These are phyloP conservation scores for Rhizopus arrhizus DNA, from an alignment of 371 early-diverging fungal species.

Conservation along the genomic window DNA sequence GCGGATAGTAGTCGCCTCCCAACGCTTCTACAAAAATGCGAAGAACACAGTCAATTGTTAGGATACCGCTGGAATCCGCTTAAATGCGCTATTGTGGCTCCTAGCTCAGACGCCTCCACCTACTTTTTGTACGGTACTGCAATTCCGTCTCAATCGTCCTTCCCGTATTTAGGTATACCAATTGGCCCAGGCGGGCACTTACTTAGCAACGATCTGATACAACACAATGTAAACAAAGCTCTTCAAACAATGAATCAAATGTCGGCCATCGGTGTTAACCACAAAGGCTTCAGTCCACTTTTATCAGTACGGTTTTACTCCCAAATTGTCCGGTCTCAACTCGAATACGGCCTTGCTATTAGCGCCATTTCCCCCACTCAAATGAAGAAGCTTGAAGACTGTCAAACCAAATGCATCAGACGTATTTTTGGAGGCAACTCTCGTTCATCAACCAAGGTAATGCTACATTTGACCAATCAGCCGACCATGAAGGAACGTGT, in stretches of 20 bases:
- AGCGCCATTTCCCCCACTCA: neutral
- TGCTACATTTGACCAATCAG: constrained; percentile 14
- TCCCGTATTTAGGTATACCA: constrained; percentile 4
- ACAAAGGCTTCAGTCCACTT: constrained; percentile 36
- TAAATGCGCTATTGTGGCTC: constrained; percentile 18
- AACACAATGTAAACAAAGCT: constrained; percentile 8
- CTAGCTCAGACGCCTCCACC: neutral
- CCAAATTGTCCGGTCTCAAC: constrained; percentile 13
- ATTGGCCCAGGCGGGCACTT: neutral
- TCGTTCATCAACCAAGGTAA: constrained; percentile 4
- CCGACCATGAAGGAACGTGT: constrained; percentile 6
- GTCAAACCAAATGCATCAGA: constrained; percentile 8
- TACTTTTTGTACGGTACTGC: neutral
- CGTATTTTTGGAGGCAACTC: neutral
- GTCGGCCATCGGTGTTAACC: neutral
- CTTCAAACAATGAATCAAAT: neutral
- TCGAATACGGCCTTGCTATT: constrained; percentile 22
- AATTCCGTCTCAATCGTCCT: neutral
- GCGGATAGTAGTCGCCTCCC: neutral
- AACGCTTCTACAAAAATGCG: neutral
- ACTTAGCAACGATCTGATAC: neutral
- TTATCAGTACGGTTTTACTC: constrained; percentile 1
- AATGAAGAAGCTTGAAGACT: neutral
- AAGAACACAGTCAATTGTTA: constrained; percentile 14
- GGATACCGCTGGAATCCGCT: too few species aligned